Evolutionary conservation across 2,329 filamentous ascomycete genomes (phyloP).

Genomic region (Ambrosiella beaveri): DNA sequence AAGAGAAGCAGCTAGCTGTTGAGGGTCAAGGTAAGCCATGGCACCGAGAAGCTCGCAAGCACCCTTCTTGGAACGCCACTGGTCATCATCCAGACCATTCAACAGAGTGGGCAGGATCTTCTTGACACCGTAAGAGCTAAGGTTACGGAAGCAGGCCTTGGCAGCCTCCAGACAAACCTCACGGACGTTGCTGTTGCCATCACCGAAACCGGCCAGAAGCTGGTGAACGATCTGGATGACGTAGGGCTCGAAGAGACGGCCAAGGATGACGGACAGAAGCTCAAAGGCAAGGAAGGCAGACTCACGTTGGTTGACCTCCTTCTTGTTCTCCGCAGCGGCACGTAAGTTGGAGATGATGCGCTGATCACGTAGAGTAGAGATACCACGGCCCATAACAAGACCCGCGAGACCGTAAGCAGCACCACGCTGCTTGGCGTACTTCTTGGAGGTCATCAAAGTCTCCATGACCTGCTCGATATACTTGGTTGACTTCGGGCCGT

Average conservation of each 20-base stretch:
- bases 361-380: constrained; percentile 65
- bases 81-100: constrained; percentile 79
- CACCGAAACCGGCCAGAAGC: constrained; percentile 74
- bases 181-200: constrained; percentile 72
- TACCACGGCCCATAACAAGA: constrained; percentile 73
- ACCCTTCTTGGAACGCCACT: constrained; percentile 97
- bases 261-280: constrained; percentile 69
- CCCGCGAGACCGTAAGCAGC: constrained; percentile 90
- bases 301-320: constrained; percentile 74
- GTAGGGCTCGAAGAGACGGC: constrained; percentile 85
- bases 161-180: constrained; percentile 85
- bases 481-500: constrained; percentile 55
- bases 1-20: constrained; percentile 79
- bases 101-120: constrained; percentile 82
- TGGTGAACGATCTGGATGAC: constrained; percentile 91
- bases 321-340: constrained; percentile 84
- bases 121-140: constrained; percentile 94
- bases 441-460: constrained; percentile 69
- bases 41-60: constrained; percentile 91
- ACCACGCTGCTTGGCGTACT: constrained; percentile 80
- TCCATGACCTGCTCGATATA: constrained; percentile 73
- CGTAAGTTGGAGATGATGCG: constrained; percentile 69
- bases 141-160: constrained; percentile 80
- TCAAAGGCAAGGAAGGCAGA: constrained; percentile 83
- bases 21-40: constrained; percentile 95